These are phyloP conservation scores for Penicillium samsonianum DNA, from an alignment of 495 filamentous ascomycete species.

Conservation along the genomic window DNA sequence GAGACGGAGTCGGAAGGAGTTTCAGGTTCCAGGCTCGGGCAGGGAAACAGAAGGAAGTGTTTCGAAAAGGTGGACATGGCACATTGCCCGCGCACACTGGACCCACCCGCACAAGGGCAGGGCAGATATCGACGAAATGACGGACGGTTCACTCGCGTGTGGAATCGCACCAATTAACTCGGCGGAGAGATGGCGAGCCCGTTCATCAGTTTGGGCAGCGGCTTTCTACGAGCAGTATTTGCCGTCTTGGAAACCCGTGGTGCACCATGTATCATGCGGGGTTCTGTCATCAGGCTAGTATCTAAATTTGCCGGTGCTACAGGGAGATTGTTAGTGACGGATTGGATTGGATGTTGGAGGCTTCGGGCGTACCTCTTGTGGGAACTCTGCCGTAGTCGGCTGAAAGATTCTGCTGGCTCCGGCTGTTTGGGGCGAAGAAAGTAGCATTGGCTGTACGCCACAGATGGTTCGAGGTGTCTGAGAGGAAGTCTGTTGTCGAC, in stretches of 20 bases:
- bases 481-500: conserved; percentile 67
- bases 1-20: background rate
- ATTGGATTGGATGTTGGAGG: conserved; percentile 18
- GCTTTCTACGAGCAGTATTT: conserved; percentile 66
- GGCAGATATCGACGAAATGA: conserved; percentile 2
- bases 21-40: background rate
- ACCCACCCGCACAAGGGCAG: conserved; percentile 9
- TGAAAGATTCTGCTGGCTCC: conserved; percentile 57
- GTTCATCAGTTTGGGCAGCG: conserved; percentile 70
- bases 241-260: conserved; percentile 63
- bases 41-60: background rate
- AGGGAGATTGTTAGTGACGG: conserved; percentile 17
- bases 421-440: conserved; percentile 62
- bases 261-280: conserved; percentile 72
- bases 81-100: background rate
- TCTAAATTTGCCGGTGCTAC: conserved; percentile 83
- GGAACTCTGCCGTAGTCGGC: conserved; percentile 62
- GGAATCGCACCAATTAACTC: conserved; percentile 30
- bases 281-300: conserved; percentile 83
- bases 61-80: background rate
- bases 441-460: conserved; percentile 89
- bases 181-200: conserved; percentile 52
- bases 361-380: conserved; percentile 56
- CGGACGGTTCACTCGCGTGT: conserved; percentile 12
- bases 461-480: conserved; percentile 84